Conservation (phyloP, 305 asterid genomes). For the Fraxinus angustifolia region DNA sequence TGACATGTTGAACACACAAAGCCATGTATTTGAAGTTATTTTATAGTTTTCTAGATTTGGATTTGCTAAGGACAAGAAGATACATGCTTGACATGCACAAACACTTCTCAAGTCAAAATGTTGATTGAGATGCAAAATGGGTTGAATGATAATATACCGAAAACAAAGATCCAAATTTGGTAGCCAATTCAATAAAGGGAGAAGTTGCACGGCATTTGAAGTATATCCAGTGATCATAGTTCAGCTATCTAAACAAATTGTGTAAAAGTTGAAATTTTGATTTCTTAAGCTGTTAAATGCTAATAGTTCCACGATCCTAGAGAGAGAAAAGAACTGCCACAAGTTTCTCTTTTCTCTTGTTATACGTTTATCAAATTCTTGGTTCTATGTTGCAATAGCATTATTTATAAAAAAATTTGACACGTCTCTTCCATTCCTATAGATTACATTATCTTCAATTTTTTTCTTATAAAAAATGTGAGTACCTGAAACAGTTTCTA, state of each 20-base stretch:
- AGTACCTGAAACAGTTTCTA: background rate
- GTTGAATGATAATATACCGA: background rate
- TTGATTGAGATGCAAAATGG: background rate
- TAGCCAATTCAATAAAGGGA: background rate
- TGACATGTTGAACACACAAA: background rate
- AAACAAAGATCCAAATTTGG: background rate
- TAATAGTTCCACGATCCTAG: background rate
- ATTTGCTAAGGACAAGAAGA: background rate
- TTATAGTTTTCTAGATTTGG: background rate
- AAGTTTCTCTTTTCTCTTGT: background rate
- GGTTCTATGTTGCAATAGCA: background rate
- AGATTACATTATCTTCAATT: background rate
- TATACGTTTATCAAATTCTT: background rate
- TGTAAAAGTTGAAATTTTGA: background rate
- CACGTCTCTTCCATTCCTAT: background rate
- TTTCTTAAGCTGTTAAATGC: background rate
- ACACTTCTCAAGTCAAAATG: background rate
- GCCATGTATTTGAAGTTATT: background rate
- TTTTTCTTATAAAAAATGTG: background rate
- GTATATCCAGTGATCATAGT: background rate
- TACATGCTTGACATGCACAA: background rate
- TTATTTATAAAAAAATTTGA: background rate
- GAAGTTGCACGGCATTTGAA: background rate
- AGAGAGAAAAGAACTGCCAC: background rate
- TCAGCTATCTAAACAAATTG: background rate